These are phyloP conservation scores for Aspergillus versicolor DNA, from an alignment of 2,329 filamentous ascomycete species.

Conservation along the genomic window DNA sequence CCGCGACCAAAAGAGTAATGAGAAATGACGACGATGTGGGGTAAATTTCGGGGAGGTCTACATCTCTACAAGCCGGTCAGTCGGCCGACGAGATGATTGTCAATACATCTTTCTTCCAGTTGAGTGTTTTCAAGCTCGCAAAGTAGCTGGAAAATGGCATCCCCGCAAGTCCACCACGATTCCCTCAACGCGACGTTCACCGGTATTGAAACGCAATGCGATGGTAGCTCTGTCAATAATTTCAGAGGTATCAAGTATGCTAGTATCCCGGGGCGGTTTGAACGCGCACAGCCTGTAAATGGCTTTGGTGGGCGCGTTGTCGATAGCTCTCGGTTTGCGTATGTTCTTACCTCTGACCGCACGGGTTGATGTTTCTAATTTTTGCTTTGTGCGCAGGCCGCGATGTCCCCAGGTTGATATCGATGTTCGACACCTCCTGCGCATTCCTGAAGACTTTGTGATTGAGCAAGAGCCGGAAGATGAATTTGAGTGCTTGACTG, in stretches of 20 bases:
- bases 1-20: too few species aligned
- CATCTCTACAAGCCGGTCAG: too few species aligned
- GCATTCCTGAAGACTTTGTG: conserved; percentile 37
- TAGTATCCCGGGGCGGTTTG: conserved; percentile 30
- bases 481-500: conserved; percentile 46
- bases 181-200: conserved; percentile 28
- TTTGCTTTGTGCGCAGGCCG: conserved; percentile 27
- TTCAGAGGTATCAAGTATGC: conserved; percentile 35
- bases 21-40: too few species aligned
- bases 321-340: conserved; percentile 37
- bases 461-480: conserved; percentile 36
- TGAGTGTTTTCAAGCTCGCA: too few species aligned
- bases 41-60: too few species aligned
- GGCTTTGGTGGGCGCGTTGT: conserved; percentile 27
- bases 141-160: conserved; percentile 18
- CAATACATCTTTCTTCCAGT: too few species aligned
- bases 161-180: conserved; percentile 23
- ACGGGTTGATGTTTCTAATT: not conserved
- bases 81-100: too few species aligned
- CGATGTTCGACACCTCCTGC: conserved; percentile 46
- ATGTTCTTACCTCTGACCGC: not conserved
- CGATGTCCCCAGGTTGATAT: conserved; percentile 44
- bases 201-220: conserved; percentile 19
- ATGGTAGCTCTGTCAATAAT: conserved; percentile 22
- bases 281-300: conserved; percentile 25